Conservation (phyloP, 495 filamentous ascomycete species). For the Letharia lupina region DNA sequence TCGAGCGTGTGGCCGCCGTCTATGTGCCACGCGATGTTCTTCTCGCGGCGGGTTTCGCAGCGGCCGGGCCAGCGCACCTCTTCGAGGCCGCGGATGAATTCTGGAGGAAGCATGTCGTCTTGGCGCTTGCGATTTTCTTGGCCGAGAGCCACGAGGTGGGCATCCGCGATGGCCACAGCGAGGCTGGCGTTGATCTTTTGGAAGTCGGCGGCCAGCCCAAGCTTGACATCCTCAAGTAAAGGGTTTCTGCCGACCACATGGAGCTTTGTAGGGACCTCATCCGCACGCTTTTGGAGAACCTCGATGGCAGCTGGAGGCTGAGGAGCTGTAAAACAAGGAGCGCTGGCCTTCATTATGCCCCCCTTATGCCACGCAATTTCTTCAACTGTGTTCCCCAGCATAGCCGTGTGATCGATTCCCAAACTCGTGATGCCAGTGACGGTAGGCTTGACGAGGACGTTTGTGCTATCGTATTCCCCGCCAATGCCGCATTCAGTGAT, state of each 20-base stretch:
- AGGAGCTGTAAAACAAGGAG: slow-evolving; percentile 63
- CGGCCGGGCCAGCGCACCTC: slow-evolving; percentile 68
- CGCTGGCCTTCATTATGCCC: slow-evolving; percentile 74
- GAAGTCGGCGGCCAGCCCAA: slow-evolving; percentile 72
- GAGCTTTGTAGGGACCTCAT: slow-evolving; percentile 49
- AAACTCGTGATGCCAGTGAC: slow-evolving; percentile 72
- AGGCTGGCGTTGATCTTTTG: slow-evolving; percentile 82
- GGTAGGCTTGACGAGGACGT: slow-evolving; percentile 68
- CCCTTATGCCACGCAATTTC: slow-evolving; percentile 97
- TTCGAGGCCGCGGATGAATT: slow-evolving; percentile 69
- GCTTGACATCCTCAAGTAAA: slow-evolving; percentile 52
- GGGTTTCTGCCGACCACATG: slow-evolving; percentile 53
- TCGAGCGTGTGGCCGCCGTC: slow-evolving; percentile 90
- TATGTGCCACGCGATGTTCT: slow-evolving; percentile 72
- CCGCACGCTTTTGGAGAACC: slow-evolving; percentile 63
- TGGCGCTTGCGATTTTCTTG: slow-evolving; percentile 2
- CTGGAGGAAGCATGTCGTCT: slow-evolving; percentile 42
- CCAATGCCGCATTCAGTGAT: slow-evolving; percentile 92
- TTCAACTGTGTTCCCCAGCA: slow-evolving; percentile 76
- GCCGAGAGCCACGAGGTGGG: slow-evolving; percentile 24
- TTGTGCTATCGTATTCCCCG: slow-evolving; percentile 89
- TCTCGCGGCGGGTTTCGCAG: slow-evolving; percentile 67
- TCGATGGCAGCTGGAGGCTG: slow-evolving; percentile 57
- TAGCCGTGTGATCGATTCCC: slow-evolving; percentile 78
- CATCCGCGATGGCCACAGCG: slow-evolving; percentile 64